Percentiles rank a stretch among this genome's conserved stretches.
Conservation (phyloP, 805 yeast species). For the Candida tallmaniae region DNA sequence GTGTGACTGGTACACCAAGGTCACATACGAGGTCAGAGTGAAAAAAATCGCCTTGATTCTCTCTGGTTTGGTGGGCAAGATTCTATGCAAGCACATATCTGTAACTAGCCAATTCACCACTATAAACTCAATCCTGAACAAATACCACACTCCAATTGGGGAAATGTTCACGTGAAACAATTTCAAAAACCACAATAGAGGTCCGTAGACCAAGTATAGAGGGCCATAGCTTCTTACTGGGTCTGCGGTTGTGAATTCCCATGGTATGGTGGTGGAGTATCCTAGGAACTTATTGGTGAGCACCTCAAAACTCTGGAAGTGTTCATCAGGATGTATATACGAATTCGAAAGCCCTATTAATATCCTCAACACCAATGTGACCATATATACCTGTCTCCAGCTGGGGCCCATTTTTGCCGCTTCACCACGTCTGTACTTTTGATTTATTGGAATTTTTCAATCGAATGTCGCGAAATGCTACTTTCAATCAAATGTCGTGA, state of each 20-base stretch:
- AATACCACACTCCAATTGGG: constrained; percentile 50
- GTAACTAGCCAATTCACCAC: constrained; percentile 31
- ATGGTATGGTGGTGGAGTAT: constrained; percentile 51
- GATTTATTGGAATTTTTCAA: too few relatives aligned
- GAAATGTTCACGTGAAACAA: constrained; percentile 31
- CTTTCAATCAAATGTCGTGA: too few relatives aligned
- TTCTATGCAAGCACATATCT: constrained; percentile 41
- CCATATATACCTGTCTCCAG: constrained; percentile 48
- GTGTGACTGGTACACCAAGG: constrained; percentile 78
- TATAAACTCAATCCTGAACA: constrained; percentile 50
- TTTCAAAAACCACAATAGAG: constrained; percentile 40
- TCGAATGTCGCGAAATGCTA: too few relatives aligned
- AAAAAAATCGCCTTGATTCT: constrained; percentile 45
- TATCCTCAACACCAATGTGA: constrained; percentile 45
- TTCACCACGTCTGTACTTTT: too few relatives aligned
- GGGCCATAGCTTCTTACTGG: constrained; percentile 76
- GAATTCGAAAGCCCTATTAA: constrained; percentile 65
- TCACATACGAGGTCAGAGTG: constrained; percentile 58
- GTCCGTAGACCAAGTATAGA: constrained; percentile 64
- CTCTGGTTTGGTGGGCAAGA: constrained; percentile 48
- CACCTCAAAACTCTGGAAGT: constrained; percentile 85
- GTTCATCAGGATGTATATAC: constrained; percentile 97
- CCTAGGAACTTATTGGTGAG: constrained; percentile 47
- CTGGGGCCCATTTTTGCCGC: constrained; percentile 16
- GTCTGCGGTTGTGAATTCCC: constrained; percentile 66